Conservation (phyloP, 2,329 filamentous ascomycete species). For the Aspergillus fischeri region DNA sequence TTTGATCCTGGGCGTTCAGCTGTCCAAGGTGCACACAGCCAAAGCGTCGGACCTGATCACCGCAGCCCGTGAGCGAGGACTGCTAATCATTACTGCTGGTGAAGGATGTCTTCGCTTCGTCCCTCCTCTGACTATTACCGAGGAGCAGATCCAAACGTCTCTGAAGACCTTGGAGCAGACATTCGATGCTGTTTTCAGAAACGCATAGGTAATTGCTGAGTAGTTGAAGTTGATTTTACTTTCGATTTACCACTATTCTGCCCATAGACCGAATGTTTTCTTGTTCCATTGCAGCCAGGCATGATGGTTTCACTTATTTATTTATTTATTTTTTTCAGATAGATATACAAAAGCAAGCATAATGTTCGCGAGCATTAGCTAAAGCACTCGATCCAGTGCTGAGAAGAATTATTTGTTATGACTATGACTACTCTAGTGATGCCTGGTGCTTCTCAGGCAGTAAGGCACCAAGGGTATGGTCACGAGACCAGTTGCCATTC, state of each 20-base stretch:
- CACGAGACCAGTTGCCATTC: not conserved
- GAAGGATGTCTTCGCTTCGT: conserved; percentile 91
- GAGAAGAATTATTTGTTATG: not conserved
- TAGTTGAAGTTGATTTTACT: not conserved
- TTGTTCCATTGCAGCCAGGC: conserved; percentile 6
- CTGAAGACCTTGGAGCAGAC: conserved; percentile 70
- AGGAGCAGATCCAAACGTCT: conserved; percentile 74
- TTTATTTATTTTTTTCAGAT: not conserved
- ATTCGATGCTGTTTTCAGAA: conserved; percentile 52
- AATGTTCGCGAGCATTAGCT: not conserved
- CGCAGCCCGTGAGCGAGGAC: conserved; percentile 78
- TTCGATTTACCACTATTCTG: conserved; percentile 6
- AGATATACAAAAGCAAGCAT: not conserved
- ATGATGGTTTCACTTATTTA: not conserved
- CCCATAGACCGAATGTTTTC: conserved; percentile 1
- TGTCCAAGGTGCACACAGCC: conserved; percentile 62
- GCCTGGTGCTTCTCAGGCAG: not conserved
- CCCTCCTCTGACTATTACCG: conserved; percentile 75
- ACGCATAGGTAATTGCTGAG: conserved; percentile 19
- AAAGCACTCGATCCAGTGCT: not conserved
- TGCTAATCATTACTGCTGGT: conserved; percentile 88
- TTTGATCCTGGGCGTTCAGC: conserved; percentile 80
- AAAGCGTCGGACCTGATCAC: conserved; percentile 61
- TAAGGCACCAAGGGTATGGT: not conserved
- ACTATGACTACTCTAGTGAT: not conserved